Evolutionary conservation across 2,329 filamentous ascomycete species (phyloP).

Genomic region (Pseudogymnoascus sp.): DNA sequence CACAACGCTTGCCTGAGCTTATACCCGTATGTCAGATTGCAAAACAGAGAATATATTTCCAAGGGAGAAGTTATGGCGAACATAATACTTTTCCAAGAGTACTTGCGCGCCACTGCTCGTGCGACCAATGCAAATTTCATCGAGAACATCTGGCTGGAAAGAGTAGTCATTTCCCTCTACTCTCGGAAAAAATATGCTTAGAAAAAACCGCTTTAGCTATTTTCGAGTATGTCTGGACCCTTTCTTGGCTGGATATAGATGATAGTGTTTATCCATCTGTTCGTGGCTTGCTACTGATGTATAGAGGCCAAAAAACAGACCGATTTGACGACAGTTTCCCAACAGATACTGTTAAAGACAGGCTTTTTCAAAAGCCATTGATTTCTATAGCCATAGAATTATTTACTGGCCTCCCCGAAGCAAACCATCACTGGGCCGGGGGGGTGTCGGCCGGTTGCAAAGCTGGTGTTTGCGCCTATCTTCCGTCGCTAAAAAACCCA

Average conservation of each 20-base stretch:
- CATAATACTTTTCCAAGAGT: neutral
- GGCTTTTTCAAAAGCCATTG: neutral
- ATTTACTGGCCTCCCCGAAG: neutral
- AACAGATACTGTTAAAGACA: neutral
- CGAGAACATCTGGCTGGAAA: neutral
- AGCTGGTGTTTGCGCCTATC: neutral
- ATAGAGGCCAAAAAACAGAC: too few relatives aligned
- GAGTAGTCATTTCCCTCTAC: neutral
- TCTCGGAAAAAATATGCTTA: neutral
- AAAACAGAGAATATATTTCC: neutral
- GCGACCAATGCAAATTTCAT: neutral
- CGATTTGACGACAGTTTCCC: neutral
- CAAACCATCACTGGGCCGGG: accelerated
- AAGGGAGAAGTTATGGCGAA: neutral
- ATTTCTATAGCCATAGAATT: neutral
- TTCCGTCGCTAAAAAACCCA: neutral
- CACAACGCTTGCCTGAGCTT: neutral
- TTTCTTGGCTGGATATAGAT: constrained; percentile 6
- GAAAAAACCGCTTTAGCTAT: neutral
- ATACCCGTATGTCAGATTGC: neutral
- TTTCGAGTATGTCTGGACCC: constrained; percentile 8
- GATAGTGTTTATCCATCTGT: neutral
- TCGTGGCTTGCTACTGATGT: neutral
- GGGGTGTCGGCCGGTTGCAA: neutral
- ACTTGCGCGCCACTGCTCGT: neutral